These are phyloP conservation scores for Plantago elongata DNA, from an alignment of 257 asterid genomes.

Conservation along the genomic window DNA sequence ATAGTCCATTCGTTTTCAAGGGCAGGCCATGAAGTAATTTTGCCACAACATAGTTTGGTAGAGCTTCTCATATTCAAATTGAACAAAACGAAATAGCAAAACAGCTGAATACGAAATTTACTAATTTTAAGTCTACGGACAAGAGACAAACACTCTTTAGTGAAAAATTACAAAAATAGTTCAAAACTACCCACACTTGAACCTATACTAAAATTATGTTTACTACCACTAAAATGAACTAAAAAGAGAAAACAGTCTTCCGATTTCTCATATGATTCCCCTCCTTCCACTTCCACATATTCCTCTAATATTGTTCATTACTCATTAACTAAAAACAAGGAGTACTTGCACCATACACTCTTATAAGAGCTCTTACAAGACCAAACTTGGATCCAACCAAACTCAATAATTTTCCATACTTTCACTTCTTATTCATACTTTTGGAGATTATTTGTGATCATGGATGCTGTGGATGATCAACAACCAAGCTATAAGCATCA, in stretches of 20 bases:
- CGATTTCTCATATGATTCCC: constrained; percentile 20
- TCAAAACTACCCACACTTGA: constrained; percentile 18
- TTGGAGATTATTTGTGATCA: neutral
- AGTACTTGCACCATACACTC: constrained; percentile 40
- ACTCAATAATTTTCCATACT: neutral
- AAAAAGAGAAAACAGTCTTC: constrained; percentile 32
- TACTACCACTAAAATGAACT: constrained; percentile 18
- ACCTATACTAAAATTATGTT: neutral
- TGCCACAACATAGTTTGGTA: too few species aligned
- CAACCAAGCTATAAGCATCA: constrained; percentile 63
- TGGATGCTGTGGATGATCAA: constrained; percentile 47
- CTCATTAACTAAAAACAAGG: constrained; percentile 63
- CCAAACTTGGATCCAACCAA: constrained; percentile 19
- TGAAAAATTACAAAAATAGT: constrained; percentile 16
- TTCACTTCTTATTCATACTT: neutral
- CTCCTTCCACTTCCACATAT: constrained; percentile 61
- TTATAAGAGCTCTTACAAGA: constrained; percentile 51
- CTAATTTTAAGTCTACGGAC: constrained; percentile 27
- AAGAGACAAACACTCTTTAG: constrained; percentile 54
- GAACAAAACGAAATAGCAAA: too few species aligned
- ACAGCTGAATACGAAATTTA: too few species aligned
- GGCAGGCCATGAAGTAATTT: too few species aligned
- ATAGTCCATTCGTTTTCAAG: too few species aligned
- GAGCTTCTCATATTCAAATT: too few species aligned
- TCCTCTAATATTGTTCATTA: constrained; percentile 36